These are phyloP conservation scores for Pleodorina starrii DNA, from an alignment of 139 green algal genomes.

Conservation along the genomic window DNA sequence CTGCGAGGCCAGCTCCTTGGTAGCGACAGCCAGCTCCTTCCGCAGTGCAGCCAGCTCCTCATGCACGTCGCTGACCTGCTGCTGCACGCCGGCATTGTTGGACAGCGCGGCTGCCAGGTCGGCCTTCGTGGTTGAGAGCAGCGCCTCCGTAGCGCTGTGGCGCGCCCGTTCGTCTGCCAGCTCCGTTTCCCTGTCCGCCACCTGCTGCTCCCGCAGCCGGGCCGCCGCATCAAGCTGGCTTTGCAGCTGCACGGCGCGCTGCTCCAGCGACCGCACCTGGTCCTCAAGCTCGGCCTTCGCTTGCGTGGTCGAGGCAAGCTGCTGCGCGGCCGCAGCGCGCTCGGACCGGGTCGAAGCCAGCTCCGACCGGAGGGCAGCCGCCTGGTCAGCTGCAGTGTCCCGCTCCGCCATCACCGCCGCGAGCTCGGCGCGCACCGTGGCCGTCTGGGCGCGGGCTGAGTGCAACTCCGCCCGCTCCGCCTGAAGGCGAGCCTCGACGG, in stretches of 20 bases:
- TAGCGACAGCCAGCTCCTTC: slow-evolving; percentile 4
- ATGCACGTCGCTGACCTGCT: slow-evolving; percentile 11
- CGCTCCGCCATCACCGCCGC: slow-evolving; percentile 23
- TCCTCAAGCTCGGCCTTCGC: neutral
- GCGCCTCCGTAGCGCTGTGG: neutral
- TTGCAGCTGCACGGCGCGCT: neutral
- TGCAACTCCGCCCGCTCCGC: slow-evolving; percentile 15
- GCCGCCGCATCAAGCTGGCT: neutral
- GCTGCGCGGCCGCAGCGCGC: neutral
- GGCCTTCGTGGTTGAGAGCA: neutral
- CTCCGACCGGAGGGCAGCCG: neutral
- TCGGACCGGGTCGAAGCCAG: neutral
- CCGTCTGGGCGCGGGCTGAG: slow-evolving; percentile 5
- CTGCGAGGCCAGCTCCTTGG: slow-evolving; percentile 23
- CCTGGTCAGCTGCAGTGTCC: neutral
- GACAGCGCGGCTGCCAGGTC: neutral
- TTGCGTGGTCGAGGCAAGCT: neutral
- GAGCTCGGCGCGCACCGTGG: neutral
- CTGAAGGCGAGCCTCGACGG: neutral
- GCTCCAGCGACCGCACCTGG: slow-evolving; percentile 13
- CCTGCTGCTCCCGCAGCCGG: neutral
- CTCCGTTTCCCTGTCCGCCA: neutral
- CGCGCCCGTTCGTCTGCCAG: neutral
- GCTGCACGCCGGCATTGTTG: neutral
- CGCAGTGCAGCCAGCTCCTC: slow-evolving; percentile 29